These are phyloP conservation scores for Fusarium neocosmosporiellum DNA, from an alignment of 2,329 filamentous ascomycete species.

Conservation along the genomic window DNA sequence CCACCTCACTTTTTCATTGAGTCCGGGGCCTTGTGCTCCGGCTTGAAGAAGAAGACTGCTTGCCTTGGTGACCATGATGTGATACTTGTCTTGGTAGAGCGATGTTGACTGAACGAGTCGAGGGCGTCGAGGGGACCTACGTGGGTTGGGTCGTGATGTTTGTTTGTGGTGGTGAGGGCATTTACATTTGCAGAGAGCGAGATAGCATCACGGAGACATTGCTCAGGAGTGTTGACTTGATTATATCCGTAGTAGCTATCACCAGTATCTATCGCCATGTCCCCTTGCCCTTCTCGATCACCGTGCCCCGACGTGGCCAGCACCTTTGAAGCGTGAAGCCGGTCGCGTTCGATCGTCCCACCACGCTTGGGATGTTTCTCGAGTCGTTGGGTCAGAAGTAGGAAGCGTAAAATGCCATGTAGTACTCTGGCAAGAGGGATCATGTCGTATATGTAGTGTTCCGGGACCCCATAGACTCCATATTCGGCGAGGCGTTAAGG, in stretches of 20 bases:
- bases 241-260: background rate
- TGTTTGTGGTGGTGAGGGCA: accelerated
- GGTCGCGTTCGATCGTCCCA: background rate
- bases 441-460: background rate
- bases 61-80: background rate
- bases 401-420: background rate
- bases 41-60: constrained; percentile 35
- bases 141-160: accelerated
- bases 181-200: background rate
- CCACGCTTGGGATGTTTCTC: accelerated
- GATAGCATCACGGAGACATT: background rate
- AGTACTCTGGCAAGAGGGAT: background rate
- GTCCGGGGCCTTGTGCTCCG: constrained; percentile 20
- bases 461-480: accelerated
- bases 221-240: background rate
- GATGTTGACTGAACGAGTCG: background rate
- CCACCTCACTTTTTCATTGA: constrained; percentile 35
- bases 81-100: background rate
- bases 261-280: background rate
- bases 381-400: background rate
- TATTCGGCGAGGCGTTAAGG: background rate
- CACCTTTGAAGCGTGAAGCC: background rate
- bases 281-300: background rate
- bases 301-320: no score
- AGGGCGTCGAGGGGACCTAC: background rate